These are phyloP conservation scores for slime mould (Dictyostelium discoideum) DNA, from an alignment of 78 protist genomes.

Conservation along the genomic window DNA sequence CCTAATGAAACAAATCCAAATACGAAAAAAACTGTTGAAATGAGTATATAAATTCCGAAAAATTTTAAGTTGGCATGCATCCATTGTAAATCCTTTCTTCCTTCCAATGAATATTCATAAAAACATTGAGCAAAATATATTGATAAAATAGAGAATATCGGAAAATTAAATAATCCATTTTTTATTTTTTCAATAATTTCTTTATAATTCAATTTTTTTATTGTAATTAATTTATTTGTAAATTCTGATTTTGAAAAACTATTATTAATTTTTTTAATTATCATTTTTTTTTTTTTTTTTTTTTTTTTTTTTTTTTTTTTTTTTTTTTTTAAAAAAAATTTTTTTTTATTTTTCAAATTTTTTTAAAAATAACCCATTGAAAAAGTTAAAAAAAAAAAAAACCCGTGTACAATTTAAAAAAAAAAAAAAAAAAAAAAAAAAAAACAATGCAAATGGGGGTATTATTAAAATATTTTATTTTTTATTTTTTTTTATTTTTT, in stretches of 20 bases:
- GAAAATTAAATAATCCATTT: neutral
- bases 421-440: neutral
- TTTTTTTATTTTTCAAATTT: too few species aligned
- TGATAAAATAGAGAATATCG: neutral
- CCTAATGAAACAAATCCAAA: neutral
- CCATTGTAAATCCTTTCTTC: slow-evolving; percentile 61
- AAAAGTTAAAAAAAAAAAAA: too few species aligned
- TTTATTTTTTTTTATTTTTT: too few species aligned
- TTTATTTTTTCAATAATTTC: neutral
- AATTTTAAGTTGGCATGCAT: slow-evolving; percentile 41
- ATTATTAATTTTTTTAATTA: slow-evolving; percentile 6
- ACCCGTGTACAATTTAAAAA: neutral
- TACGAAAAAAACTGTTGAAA: slow-evolving; percentile 1
- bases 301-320: neutral
- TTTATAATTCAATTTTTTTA: neutral
- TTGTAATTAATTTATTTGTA: neutral
- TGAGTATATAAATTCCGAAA: slow-evolving; percentile 37
- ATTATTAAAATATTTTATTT: too few species aligned
- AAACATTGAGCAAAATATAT: slow-evolving; percentile 13
- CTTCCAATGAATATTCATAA: slow-evolving; percentile 54
- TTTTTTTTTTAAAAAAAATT: too few species aligned
- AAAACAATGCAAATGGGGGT: too few species aligned
- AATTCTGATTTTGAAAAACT: neutral
- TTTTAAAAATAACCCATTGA: too few species aligned
- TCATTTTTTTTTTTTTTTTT: neutral